phyloP scores from a whole-genome alignment of 805 yeast species.

The Starmera quercuum region DNA sequence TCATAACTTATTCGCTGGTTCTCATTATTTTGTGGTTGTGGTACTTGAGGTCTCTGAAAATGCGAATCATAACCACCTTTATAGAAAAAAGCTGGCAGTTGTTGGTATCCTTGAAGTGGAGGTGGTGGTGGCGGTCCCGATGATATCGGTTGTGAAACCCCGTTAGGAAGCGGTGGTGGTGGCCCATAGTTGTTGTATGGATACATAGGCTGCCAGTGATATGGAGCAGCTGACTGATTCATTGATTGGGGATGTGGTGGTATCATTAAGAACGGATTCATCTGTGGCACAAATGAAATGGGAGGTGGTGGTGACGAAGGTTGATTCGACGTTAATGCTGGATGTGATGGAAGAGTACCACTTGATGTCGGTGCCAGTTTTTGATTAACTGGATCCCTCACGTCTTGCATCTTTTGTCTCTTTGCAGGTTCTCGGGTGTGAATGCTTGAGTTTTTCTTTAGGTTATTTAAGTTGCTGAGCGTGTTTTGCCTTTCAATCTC shows the following conservation, averaged over 20 bases:
- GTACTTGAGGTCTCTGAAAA: too few species aligned
- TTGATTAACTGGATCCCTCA: too few species aligned
- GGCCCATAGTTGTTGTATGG: conserved; percentile 5
- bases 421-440: too few species aligned
- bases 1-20: background rate
- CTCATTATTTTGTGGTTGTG: background rate
- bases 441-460: background rate
- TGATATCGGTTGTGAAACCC: too few species aligned
- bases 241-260: background rate
- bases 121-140: too few species aligned
- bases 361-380: background rate
- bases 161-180: background rate
- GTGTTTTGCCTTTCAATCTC: background rate
- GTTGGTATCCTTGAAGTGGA: too few species aligned
- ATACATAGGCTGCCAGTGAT: conserved; percentile 2
- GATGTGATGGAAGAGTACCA: background rate
- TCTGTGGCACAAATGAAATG: background rate
- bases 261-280: background rate
- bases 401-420: too few species aligned
- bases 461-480: conserved; percentile 1
- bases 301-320: background rate
- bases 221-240: background rate
- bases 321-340: background rate
- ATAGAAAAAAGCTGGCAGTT: too few species aligned
- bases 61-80: too few species aligned